Percentiles rank a stretch among this genome's conserved stretches.
Conservation (phyloP, 495 filamentous ascomycete species). For the Neurospora sp. region DNA sequence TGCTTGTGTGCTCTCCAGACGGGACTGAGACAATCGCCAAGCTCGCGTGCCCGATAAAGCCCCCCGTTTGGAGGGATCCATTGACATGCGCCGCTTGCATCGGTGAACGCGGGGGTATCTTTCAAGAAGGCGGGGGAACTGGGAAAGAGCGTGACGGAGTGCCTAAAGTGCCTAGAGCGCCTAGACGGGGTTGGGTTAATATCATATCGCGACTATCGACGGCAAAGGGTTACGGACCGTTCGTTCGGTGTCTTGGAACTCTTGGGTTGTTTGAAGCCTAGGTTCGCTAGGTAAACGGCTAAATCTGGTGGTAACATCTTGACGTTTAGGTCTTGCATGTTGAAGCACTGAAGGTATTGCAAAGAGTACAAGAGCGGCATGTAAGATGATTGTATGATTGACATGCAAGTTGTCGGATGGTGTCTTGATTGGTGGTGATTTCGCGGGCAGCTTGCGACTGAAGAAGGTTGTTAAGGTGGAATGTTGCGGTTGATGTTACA, state of each 20-base stretch:
- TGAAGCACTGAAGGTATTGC: background rate
- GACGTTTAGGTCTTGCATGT: no score
- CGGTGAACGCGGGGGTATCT: background rate
- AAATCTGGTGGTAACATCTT: background rate
- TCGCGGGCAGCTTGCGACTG: background rate
- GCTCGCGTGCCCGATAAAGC: background rate
- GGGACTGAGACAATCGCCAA: background rate
- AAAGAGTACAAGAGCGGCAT: background rate
- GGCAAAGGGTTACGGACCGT: background rate
- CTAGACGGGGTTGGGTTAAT: background rate
- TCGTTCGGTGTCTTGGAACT: background rate
- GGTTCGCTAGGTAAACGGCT: background rate
- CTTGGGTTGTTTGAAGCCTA: background rate
- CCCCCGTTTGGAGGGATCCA: background rate
- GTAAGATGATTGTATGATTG: background rate
- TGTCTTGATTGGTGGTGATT: background rate
- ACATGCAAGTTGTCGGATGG: background rate
- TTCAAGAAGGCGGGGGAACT: background rate
- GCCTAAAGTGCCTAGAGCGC: background rate
- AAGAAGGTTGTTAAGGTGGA: background rate
- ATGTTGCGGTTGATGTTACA: background rate
- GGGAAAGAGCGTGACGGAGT: background rate
- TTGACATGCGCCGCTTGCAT: background rate
- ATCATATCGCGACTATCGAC: background rate
- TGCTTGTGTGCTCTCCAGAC: background rate